Base-by-base conservation (phyloP, 148 eudicot species). In the Rhododendron ovatum region DNA sequence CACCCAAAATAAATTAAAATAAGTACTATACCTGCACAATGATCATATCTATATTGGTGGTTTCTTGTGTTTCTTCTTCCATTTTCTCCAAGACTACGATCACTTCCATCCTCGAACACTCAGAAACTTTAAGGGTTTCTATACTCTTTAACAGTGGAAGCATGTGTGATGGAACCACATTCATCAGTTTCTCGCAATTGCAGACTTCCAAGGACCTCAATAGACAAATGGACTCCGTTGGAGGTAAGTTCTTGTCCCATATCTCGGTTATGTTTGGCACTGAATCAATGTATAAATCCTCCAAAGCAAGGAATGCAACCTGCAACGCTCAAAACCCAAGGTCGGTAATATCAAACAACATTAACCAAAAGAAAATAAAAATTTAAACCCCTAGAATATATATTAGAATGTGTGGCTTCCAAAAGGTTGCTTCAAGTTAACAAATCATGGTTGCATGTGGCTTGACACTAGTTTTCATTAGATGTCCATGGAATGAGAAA, bases 41-140 rank as follows among this genome's bases (percentile, higher is more conserved):
- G 13, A n/a, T 26, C 35, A 35, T 35, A 18, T 57, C 24, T 4
- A 18, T 18, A 57, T 18, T 57, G n/a, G 63, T 57, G 8, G 63
- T 2, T 67, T 67, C 75, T 69, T 57, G 22, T 67, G 74, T 67
- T 67, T 50, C 53, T 50, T 50, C 35, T 26, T 26, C 35, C 5
- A 1, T 11, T 12, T 12, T 28, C 13, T 11, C 13, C 0, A 50
- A 10, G 14, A 50, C 53, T 12, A 50, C 53, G 12, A 50, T 50
- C 13, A 69, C 35, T 69, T 69, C 75, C 75, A 26, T 69, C 15
- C 2, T 3, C 15, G 5, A 15, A 26, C 35, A 67, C 0, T 3
- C 0, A 1, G 1, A 0, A 3, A 67, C 13, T 0, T 2, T 0
- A 14, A 67, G 74, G 2, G 3, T 1, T 67, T 9, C 4, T 10